A percentile compares a stretch with the other conserved stretches of the same genome.
phyloP scores from a whole-genome alignment of 352 stramenopile genomes.

The Globisporangium recalcitrans region DNA sequence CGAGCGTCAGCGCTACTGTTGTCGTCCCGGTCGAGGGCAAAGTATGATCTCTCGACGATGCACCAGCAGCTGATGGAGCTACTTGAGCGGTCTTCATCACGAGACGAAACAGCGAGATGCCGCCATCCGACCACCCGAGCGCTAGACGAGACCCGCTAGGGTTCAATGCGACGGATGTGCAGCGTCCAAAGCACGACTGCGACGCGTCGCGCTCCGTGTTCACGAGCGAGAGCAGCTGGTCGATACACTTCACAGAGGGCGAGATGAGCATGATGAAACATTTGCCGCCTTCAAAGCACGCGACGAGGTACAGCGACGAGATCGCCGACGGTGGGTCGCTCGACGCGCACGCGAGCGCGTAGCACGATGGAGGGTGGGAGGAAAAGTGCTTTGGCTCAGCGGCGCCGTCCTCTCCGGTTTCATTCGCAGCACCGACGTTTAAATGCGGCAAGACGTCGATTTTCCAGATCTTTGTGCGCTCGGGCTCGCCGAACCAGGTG shows the following conservation, averaged over 20 bases:
- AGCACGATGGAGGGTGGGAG: conserved; percentile 34
- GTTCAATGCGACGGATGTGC: conserved; percentile 46
- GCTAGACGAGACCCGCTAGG: conserved; percentile 42
- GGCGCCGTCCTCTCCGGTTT: neutral
- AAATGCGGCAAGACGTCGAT: conserved; percentile 72
- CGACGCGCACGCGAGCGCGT: conserved; percentile 46
- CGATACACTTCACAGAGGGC: conserved; percentile 48
- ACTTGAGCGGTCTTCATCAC: conserved; percentile 20
- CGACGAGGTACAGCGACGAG: conserved; percentile 47
- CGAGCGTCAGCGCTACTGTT: conserved; percentile 29
- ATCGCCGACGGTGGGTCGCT: conserved; percentile 23
- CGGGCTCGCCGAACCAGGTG: conserved; percentile 30
- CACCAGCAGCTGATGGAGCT: neutral
- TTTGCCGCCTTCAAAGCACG: conserved; percentile 70
- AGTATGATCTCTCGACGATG: neutral
- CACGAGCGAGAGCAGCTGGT: conserved; percentile 71
- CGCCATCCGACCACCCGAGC: conserved; percentile 69
- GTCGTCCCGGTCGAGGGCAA: neutral
- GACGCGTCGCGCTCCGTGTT: conserved; percentile 45
- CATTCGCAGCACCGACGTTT: neutral
- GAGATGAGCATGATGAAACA: conserved; percentile 79
- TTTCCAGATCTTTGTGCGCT: conserved; percentile 58
- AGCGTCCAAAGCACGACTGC: conserved; percentile 30
- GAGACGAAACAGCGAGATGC: conserved; percentile 61
- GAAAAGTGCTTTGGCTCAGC: conserved; percentile 7